Evolutionary conservation across 1,284 basidiomycete genomes (phyloP), one percentile per base, ranked within the genome.

Genomic region (Mycena citricolor): DNA sequence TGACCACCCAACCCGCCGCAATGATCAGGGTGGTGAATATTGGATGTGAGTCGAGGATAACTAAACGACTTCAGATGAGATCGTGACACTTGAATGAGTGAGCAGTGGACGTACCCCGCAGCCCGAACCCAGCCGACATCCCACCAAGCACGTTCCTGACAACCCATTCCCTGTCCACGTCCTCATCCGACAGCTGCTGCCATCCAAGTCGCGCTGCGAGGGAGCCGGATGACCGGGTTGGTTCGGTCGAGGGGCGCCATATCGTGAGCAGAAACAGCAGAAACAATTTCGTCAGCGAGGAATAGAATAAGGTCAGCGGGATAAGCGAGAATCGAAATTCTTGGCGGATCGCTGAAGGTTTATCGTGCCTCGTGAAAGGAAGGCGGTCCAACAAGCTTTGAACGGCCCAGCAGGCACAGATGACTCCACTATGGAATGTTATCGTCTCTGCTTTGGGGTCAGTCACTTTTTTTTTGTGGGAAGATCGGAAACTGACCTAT

Each of bases 211-310:
- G n/a, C n/a, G n/a, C n/a, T n/a, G n/a, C n/a, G n/a, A n/a, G n/a
- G 33, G 21, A 36, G 4, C 35, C 20, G 25, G 7, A 39, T 8
- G 39, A 26, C 6, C 25, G 29, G 38, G 84, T 66, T 32, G 39
- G 29, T 7, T 24, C 20, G 12, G 59, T 57, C 4, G 74, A 72
- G 6, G 83, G 79, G 21, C 76, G 76, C 92, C 92, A 95, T 49
- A 95, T 83, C 0, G 88, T 81, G 13, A 95, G 76, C 13, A 90
- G 70, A 52, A 90, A 81, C 17, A 94, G 79, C 4, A 95, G 76
- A 60, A 94, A 86, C 8, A 92, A 75, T 54, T 94, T 94, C 2
- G 88, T 86, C 25, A 94, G 68, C 1, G 92, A 91, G 1, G 91
- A 91, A 61, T 93, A 94, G 49, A 94, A 74, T 4, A 94, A 70